A percentile compares a stretch with the other conserved stretches of the same genome.
Conservation (phyloP, 805 yeast genomes). For the Hanseniaspora singularis region DNA sequence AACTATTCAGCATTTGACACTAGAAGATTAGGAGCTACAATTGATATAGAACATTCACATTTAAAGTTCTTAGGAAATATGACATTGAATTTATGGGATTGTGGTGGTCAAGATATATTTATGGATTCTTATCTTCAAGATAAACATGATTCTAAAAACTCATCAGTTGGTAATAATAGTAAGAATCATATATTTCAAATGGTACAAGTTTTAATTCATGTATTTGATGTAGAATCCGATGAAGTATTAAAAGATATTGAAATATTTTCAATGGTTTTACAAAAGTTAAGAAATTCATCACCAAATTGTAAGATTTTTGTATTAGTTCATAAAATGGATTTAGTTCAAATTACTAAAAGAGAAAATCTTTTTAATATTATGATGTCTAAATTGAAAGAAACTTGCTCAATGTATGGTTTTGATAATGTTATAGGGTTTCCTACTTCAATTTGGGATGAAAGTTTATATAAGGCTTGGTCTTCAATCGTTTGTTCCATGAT, state of each 20-base stretch:
- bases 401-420: constrained; percentile 60
- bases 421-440: constrained; percentile 67
- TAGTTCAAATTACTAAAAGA: constrained; percentile 75
- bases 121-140: constrained; percentile 88
- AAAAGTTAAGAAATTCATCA: constrained; percentile 67
- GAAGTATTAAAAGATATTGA: constrained; percentile 88
- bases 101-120: constrained; percentile 95
- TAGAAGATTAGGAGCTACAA: constrained; percentile 87
- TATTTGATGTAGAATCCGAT: constrained; percentile 88
- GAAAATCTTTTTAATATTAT: constrained; percentile 72
- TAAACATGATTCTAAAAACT: constrained; percentile 29
- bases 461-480: constrained; percentile 93
- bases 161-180: neutral
- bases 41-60: constrained; percentile 97
- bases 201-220: constrained; percentile 92
- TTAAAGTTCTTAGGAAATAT: constrained; percentile 83
- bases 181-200: constrained; percentile 86
- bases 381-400: constrained; percentile 68
- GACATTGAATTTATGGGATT: constrained; percentile 94
- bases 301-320: constrained; percentile 90
- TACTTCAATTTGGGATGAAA: constrained; percentile 95
- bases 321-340: constrained; percentile 88
- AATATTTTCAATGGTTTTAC: constrained; percentile 72
- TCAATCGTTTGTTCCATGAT: constrained; percentile 87
- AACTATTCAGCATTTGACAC: constrained; percentile 96